phyloP scores from a whole-genome alignment of 75 land plant species.

The Isoetes taiwanensis region DNA sequence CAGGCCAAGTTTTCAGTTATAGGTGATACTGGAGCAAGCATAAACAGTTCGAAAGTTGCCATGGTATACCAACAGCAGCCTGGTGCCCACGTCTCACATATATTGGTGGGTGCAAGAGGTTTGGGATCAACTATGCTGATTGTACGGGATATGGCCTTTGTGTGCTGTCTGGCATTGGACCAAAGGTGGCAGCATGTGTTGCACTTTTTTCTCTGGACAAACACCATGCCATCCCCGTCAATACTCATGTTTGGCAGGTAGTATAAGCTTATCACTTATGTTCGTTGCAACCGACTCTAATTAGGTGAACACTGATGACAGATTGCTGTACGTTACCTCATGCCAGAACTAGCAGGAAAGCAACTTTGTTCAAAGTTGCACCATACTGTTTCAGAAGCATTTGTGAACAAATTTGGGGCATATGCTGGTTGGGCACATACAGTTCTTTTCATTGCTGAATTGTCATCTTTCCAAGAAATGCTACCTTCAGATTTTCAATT shows the following conservation, averaged over 20 bases:
- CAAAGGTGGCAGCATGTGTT: slow-evolving; percentile 93
- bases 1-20: slow-evolving; percentile 57
- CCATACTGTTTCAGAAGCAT: slow-evolving; percentile 65
- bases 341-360: slow-evolving; percentile 78
- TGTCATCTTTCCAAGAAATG: slow-evolving; percentile 58
- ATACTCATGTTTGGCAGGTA: slow-evolving; percentile 99
- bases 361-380: slow-evolving; percentile 56
- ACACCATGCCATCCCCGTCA: too few species aligned
- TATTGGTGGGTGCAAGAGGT: slow-evolving; percentile 50
- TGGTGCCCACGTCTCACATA: slow-evolving; percentile 20
- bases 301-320: slow-evolving; percentile 11
- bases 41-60: slow-evolving; percentile 65
- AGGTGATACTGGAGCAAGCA: slow-evolving; percentile 49
- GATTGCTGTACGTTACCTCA: slow-evolving; percentile 71
- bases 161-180: slow-evolving; percentile 85
- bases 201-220: slow-evolving; percentile 93
- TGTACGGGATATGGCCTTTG: slow-evolving; percentile 67
- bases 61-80: slow-evolving; percentile 32
- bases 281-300: neutral
- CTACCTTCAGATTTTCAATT: slow-evolving; percentile 36
- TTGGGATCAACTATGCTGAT: slow-evolving; percentile 66
- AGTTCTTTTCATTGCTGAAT: slow-evolving; percentile 84
- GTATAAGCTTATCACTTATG: neutral
- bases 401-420: slow-evolving; percentile 72
- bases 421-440: slow-evolving; percentile 99